These are phyloP conservation scores for Xylariaceae sp. DNA, from an alignment of 2,329 filamentous ascomycete species.

Conservation along the genomic window DNA sequence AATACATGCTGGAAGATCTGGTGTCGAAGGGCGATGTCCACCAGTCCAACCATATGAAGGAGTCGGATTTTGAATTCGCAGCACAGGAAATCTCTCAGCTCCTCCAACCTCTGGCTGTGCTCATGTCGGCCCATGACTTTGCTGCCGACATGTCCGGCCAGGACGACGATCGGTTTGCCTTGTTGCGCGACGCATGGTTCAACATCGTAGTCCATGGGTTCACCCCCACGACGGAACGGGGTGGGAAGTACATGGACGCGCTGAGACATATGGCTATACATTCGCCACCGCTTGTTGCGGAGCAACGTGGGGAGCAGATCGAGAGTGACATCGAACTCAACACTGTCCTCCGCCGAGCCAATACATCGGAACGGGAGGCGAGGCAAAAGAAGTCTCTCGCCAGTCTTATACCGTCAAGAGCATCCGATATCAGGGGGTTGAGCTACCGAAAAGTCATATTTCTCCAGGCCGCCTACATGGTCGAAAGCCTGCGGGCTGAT, in stretches of 20 bases:
- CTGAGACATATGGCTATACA: conserved; percentile 79
- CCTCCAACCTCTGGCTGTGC: conserved; percentile 76
- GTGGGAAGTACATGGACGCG: conserved; percentile 67
- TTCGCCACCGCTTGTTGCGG: conserved; percentile 79
- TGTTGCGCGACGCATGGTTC: conserved; percentile 93
- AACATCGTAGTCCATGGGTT: conserved; percentile 96
- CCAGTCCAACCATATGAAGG: conserved; percentile 65
- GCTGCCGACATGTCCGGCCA: conserved; percentile 38
- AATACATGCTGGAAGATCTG: conserved; percentile 77
- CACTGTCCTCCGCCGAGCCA: conserved; percentile 81
- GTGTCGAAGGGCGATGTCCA: conserved; percentile 86
- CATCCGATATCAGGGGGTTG: conserved; percentile 71
- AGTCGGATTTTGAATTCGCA: conserved; percentile 75
- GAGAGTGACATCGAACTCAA: conserved; percentile 98
- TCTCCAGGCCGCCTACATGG: conserved; percentile 79
- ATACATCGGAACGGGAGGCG: conserved; percentile 69
- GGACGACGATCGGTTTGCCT: conserved; percentile 64
- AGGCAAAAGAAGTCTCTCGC: conserved; percentile 76
- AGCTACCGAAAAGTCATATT: conserved; percentile 92
- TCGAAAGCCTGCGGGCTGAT: conserved; percentile 82
- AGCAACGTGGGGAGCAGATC: conserved; percentile 80
- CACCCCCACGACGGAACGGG: conserved; percentile 65
- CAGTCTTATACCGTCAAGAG: conserved; percentile 67
- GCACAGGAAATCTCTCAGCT: conserved; percentile 84
- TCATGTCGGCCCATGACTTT: conserved; percentile 65